Conservation (phyloP, 2,329 filamentous ascomycete genomes). For the Talaromyces islandicus region DNA sequence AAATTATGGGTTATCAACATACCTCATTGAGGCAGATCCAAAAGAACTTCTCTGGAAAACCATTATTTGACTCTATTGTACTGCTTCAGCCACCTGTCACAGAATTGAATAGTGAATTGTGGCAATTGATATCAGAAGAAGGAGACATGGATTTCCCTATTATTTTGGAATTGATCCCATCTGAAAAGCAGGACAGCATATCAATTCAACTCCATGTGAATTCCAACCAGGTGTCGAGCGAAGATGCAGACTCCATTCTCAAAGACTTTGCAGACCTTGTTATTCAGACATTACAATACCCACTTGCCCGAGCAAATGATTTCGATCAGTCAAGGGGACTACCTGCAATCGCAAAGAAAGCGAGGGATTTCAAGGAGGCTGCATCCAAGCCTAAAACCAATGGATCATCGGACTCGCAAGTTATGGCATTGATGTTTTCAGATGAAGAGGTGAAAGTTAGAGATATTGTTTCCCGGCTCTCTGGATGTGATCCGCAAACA, state of each 20-base stretch:
- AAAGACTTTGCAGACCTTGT: slow-evolving; percentile 26
- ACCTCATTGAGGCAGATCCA: slow-evolving; percentile 70
- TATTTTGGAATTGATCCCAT: slow-evolving; percentile 67
- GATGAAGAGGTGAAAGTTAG: slow-evolving; percentile 50
- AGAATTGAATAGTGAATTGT: slow-evolving; percentile 43
- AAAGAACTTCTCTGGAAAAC: slow-evolving; percentile 41
- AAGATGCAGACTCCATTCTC: slow-evolving; percentile 19
- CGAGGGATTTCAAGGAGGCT: slow-evolving; percentile 3
- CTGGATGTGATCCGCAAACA: slow-evolving; percentile 42
- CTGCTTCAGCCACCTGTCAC: slow-evolving; percentile 63
- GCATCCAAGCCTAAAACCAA: background rate
- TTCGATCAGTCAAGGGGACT: slow-evolving; percentile 14
- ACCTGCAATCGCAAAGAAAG: slow-evolving; percentile 22
- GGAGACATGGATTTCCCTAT: slow-evolving; percentile 62
- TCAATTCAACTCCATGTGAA: slow-evolving; percentile 60
- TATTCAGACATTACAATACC: slow-evolving; percentile 27
- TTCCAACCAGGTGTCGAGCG: slow-evolving; percentile 17
- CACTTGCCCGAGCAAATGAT: slow-evolving; percentile 24
- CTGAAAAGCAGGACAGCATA: slow-evolving; percentile 47
- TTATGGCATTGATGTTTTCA: background rate
- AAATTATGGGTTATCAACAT: slow-evolving; percentile 64
- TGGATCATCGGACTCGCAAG: background rate
- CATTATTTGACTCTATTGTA: slow-evolving; percentile 73
- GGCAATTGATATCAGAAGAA: slow-evolving; percentile 45
- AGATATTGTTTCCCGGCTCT: slow-evolving; percentile 53